Percentiles rank a stretch among this genome's conserved stretches.
Conservation (phyloP, 2,329 filamentous ascomycete species). For the Colletotrichum chlorophyti region DNA sequence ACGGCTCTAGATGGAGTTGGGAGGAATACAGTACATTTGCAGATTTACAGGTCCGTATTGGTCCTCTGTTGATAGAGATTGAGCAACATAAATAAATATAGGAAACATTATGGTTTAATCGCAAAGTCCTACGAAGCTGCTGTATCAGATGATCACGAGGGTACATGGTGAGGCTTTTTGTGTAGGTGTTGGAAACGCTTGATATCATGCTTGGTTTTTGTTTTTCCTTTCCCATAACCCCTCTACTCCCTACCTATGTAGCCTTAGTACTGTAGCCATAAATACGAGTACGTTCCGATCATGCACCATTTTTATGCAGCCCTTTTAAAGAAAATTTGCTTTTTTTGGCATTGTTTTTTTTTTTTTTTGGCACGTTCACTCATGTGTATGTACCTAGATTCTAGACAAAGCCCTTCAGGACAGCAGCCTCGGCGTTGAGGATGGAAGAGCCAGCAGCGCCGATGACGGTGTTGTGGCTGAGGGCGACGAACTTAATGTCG, state of each 20-base stretch:
- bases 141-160: no score
- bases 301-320: not conserved
- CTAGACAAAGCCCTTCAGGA: slow-evolving; percentile 85
- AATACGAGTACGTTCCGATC: slow-evolving; percentile 5
- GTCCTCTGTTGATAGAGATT: slow-evolving; percentile 1
- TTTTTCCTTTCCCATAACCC: slow-evolving; percentile 7
- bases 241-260: not conserved
- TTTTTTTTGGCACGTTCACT: no score
- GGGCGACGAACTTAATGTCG: slow-evolving; percentile 91
- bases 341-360: no score
- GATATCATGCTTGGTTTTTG: slow-evolving; percentile 7
- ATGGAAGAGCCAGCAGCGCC: slow-evolving; percentile 96
- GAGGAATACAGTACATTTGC: not conserved
- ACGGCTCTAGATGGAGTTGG: not conserved
- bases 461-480: slow-evolving; percentile 90
- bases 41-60: not conserved
- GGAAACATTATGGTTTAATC: not conserved
- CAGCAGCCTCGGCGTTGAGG: slow-evolving; percentile 89
- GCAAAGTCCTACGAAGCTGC: not conserved
- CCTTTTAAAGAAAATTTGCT: not conserved
- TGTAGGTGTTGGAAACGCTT: not conserved
- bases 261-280: not conserved
- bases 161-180: no score
- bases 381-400: no score
- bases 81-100: slow-evolving; percentile 4